Conservation (phyloP, 352 stramenopile genomes). For the Globisporangium viniferum region DNA sequence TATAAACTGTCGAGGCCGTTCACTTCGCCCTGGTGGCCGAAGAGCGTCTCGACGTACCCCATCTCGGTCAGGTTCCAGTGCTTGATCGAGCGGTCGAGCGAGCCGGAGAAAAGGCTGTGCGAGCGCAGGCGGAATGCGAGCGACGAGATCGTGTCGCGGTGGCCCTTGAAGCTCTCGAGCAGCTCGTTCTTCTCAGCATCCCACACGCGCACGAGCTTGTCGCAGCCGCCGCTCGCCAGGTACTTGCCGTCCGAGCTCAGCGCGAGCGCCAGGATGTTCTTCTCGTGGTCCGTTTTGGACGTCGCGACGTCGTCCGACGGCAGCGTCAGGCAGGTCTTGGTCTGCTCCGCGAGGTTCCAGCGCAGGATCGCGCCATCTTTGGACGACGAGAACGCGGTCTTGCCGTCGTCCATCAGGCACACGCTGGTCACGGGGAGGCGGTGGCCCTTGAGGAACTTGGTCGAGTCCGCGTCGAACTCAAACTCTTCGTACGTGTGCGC, state of each 20-base stretch:
- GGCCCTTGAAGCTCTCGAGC: constrained; percentile 87
- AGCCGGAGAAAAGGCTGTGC: constrained; percentile 90
- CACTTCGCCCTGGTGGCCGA: constrained; percentile 90
- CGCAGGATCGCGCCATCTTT: constrained; percentile 92
- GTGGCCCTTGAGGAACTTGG: constrained; percentile 72
- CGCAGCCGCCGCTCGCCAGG: constrained; percentile 86
- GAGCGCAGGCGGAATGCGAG: constrained; percentile 87
- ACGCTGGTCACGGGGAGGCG: constrained; percentile 86
- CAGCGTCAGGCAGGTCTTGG: constrained; percentile 63
- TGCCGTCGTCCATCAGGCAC: constrained; percentile 86
- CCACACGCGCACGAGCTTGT: constrained; percentile 92
- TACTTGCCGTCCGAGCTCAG: constrained; percentile 91
- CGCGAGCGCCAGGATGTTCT: constrained; percentile 81
- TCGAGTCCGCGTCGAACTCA: constrained; percentile 80
- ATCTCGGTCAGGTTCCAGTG: constrained; percentile 96
- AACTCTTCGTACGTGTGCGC: constrained; percentile 72
- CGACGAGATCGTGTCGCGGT: constrained; percentile 87
- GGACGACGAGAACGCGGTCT: constrained; percentile 85
- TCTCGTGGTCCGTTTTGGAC: constrained; percentile 72
- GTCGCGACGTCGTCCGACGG: constrained; percentile 61
- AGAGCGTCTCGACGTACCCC: constrained; percentile 95
- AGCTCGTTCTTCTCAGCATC: constrained; percentile 68
- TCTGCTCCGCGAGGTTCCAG: constrained; percentile 85
- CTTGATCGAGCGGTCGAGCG: constrained; percentile 91
- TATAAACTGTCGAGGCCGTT: constrained; percentile 89